Percentiles rank a stretch among this genome's conserved stretches.
Evolutionary conservation across 2,329 filamentous ascomycete genomes (phyloP).

Genomic region (Chaetomium strumarium): DNA sequence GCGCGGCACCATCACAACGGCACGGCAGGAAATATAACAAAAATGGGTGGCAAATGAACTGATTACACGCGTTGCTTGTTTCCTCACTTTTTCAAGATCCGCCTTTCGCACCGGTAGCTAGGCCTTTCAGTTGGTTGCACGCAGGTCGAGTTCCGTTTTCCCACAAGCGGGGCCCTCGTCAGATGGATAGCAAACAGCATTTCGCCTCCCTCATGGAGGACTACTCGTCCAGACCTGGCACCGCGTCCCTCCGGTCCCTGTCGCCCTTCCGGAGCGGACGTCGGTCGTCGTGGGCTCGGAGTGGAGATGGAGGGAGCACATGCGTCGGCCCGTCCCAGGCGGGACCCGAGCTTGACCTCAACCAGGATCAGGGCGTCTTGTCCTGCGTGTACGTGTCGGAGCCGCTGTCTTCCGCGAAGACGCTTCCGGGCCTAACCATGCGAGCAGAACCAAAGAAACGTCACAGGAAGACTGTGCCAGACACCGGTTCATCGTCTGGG

Average conservation of each 20-base stretch:
- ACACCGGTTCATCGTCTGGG: conserved; percentile 52
- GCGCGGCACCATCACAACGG: conserved; percentile 1
- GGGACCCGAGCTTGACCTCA: conserved; percentile 1
- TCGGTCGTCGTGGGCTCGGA: background rate
- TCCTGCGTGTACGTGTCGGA: conserved; percentile 27
- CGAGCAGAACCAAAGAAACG: conserved; percentile 38
- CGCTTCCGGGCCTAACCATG: conserved; percentile 16
- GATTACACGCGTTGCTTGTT: conserved; percentile 7
- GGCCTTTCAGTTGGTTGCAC: conserved; percentile 7
- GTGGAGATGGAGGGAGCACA: conserved; percentile 7
- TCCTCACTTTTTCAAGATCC: conserved; percentile 3
- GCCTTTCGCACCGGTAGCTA: conserved; percentile 2
- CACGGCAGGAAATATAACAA: conserved; percentile 23
- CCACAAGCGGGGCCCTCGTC: background rate
- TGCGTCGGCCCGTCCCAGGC: conserved; percentile 12
- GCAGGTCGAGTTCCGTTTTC: background rate
- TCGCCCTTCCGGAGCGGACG: conserved; percentile 17
- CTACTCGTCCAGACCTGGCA: conserved; percentile 17
- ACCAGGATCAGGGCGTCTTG: conserved; percentile 12
- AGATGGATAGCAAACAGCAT: conserved; percentile 26
- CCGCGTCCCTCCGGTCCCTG: conserved; percentile 9
- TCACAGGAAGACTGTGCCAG: conserved; percentile 45
- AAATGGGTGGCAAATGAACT: conserved; percentile 28
- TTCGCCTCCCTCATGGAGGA: conserved; percentile 24
- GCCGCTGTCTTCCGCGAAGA: background rate